These are phyloP conservation scores for Candida rishiriensis DNA, from an alignment of 805 yeast genomes.

Conservation along the genomic window DNA sequence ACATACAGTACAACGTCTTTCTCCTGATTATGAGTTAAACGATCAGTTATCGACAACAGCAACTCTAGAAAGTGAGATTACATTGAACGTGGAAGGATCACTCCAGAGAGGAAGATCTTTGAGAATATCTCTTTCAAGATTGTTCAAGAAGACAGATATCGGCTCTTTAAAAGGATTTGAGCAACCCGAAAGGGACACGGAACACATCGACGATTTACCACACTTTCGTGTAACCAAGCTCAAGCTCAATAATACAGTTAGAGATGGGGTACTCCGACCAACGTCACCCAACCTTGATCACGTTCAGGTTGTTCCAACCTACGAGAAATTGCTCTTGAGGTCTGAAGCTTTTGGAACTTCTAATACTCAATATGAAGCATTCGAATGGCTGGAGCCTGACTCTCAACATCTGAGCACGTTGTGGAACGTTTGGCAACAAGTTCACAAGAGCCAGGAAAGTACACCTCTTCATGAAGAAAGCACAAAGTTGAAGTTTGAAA, in stretches of 20 bases:
- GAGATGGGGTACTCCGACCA: conserved; percentile 9
- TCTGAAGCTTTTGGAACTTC: conserved; percentile 9
- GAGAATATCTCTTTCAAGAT: conserved; percentile 11
- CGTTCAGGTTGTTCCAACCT: conserved; percentile 12
- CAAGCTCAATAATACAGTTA: conserved; percentile 11
- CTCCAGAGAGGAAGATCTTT: background rate
- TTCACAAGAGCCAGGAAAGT: conserved; percentile 1
- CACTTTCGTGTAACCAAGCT: conserved; percentile 2
- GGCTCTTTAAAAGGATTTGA: background rate
- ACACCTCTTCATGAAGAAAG: background rate
- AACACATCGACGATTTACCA: background rate
- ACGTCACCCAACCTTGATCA: conserved; percentile 12
- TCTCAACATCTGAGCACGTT: conserved; percentile 10
- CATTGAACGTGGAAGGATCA: background rate
- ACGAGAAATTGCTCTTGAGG: conserved; percentile 6
- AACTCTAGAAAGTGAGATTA: no score
- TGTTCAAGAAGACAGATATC: conserved; percentile 9
- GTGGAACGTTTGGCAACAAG: conserved; percentile 21
- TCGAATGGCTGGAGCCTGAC: conserved; percentile 9
- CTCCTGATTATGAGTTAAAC: no score
- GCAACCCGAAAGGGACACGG: background rate
- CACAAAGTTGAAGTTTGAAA: conserved; percentile 6
- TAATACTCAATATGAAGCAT: conserved; percentile 19
- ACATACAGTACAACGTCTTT: no score
- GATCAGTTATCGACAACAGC: no score